phyloP scores from a whole-genome alignment of 179 eudicot species.

The Beta corolliflora region DNA sequence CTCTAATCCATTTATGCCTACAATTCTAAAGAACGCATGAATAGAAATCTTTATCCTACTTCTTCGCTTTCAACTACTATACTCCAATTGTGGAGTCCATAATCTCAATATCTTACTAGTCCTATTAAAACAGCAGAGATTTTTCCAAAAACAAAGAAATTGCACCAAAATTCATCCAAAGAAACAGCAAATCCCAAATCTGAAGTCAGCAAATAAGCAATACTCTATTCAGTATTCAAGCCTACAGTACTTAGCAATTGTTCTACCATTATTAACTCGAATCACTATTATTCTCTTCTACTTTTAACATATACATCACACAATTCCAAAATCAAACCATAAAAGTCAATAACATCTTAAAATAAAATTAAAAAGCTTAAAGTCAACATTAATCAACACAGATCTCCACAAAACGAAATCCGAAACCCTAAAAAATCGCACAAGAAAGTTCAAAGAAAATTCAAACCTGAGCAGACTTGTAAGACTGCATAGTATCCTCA shows the following conservation, averaged over 20 bases:
- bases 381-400: not conserved
- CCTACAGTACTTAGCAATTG: not conserved
- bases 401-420: not conserved
- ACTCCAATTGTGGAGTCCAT: not conserved
- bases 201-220: not conserved
- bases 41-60: not conserved
- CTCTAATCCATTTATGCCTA: not conserved
- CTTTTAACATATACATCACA: no score
- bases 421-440: not conserved
- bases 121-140: not conserved
- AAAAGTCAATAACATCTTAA: not conserved
- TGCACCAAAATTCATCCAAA: not conserved
- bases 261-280: not conserved
- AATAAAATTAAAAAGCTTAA: not conserved
- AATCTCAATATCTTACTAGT: no score
- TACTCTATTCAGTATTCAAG: not conserved
- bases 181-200: not conserved
- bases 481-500: slow-evolving; percentile 70
- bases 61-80: not conserved
- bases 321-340: not conserved
- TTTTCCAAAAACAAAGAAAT: not conserved
- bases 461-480: slow-evolving; percentile 72
- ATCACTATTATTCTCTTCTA: not conserved
- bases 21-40: not conserved
- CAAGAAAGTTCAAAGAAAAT: not conserved